Evolutionary conservation across 202 grass and related monocot species (phyloP).

Genomic region (Zoysia matrella): DNA sequence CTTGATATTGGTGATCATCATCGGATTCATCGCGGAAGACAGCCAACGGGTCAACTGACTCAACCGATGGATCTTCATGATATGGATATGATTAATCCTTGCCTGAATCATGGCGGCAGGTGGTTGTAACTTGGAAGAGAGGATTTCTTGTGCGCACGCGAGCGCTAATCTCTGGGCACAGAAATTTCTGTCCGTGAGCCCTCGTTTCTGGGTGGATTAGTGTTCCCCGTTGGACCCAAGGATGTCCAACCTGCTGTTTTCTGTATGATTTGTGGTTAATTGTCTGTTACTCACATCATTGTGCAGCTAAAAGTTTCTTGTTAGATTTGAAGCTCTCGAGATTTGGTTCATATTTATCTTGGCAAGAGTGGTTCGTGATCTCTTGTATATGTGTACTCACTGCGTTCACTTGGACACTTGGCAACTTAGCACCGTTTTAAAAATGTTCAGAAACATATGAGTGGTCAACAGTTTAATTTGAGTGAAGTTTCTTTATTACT

Average conservation of each 20-base stretch:
- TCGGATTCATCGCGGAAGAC: conserved; percentile 15
- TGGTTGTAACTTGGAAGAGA: conserved; percentile 39
- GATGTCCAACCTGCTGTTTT: background rate
- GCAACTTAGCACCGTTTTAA: background rate
- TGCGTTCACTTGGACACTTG: background rate
- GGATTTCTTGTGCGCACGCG: background rate
- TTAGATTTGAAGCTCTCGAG: background rate
- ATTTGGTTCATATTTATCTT: background rate
- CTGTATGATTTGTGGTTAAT: background rate
- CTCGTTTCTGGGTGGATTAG: background rate
- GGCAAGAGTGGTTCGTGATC: background rate
- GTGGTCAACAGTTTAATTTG: too few species aligned
- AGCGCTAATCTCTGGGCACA: too few species aligned
- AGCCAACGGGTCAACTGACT: background rate
- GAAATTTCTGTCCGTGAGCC: background rate
- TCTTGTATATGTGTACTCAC: background rate
- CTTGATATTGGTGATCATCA: background rate
- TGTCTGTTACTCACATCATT: background rate
- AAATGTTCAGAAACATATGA: too few species aligned
- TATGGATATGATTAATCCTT: conserved; percentile 1
- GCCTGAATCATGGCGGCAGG: background rate
- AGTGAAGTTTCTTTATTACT: too few species aligned
- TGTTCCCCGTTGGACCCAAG: background rate
- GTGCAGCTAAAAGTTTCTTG: background rate
- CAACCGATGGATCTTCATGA: conserved; percentile 24